A percentile compares a stretch with the other conserved stretches of the same genome.
These are phyloP conservation scores for Xylaria acuta DNA, from an alignment of 495 filamentous ascomycete species.

Conservation along the genomic window DNA sequence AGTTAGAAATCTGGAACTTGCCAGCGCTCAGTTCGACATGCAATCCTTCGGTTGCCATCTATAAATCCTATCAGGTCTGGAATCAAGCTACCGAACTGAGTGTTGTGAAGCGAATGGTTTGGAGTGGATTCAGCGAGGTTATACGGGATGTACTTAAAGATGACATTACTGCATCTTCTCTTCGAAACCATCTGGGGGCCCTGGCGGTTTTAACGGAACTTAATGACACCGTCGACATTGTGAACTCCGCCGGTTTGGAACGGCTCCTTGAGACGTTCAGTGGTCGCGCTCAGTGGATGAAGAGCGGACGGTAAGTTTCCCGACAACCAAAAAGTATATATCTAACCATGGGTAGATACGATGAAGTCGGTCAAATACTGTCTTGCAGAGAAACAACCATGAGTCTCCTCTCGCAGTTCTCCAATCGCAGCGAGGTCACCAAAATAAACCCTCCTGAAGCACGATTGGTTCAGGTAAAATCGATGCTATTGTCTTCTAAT, in stretches of 20 bases:
- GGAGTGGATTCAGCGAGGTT: constrained; percentile 67
- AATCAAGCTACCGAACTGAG: constrained; percentile 66
- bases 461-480: constrained; percentile 74
- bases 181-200: constrained; percentile 70
- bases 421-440: constrained; percentile 63
- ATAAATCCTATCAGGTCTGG: constrained; percentile 79
- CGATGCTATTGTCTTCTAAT: constrained; percentile 72
- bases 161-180: constrained; percentile 62
- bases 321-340: constrained; percentile 1
- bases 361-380: constrained; percentile 80
- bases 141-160: constrained; percentile 63
- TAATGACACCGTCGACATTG: constrained; percentile 72
- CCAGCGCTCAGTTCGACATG: constrained; percentile 68
- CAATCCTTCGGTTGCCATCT: constrained; percentile 72
- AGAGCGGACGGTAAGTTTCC: constrained; percentile 69
- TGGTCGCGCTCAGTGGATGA: constrained; percentile 75
- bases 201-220: constrained; percentile 82
- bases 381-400: constrained; percentile 83
- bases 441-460: constrained; percentile 64
- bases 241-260: constrained; percentile 64
- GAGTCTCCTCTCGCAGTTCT: constrained; percentile 74
- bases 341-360: constrained; percentile 61
- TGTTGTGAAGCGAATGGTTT: constrained; percentile 59
- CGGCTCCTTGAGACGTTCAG: constrained; percentile 67
- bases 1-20: constrained; percentile 92